Evolutionary conservation across 139 green algal species (phyloP).

Genomic region (Picochlorum sp.): DNA sequence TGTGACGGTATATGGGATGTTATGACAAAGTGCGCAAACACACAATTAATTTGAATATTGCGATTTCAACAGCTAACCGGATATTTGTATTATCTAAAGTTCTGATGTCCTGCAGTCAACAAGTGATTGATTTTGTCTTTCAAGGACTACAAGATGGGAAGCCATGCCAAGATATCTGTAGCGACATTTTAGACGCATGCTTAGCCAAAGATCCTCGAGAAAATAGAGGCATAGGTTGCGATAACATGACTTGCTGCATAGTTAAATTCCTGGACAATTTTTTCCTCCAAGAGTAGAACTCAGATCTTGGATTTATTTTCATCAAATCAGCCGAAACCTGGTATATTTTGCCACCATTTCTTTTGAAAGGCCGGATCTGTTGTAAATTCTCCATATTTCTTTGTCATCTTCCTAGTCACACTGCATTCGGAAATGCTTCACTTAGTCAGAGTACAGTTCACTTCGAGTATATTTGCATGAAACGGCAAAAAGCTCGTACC

Average conservation of each 20-base stretch:
- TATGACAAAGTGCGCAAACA: too few relatives aligned
- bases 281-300: background rate
- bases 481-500: background rate
- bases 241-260: conserved; percentile 80
- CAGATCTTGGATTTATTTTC: background rate
- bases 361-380: conserved; percentile 6
- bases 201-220: conserved; percentile 72
- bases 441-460: background rate
- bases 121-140: conserved; percentile 76
- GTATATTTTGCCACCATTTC: conserved; percentile 11
- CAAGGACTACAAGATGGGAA: conserved; percentile 38
- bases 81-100: too few relatives aligned
- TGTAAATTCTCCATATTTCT: conserved; percentile 23
- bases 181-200: conserved; percentile 76
- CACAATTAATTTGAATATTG: too few relatives aligned
- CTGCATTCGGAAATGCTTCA: background rate
- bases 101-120: too few relatives aligned
- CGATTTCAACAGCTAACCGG: too few relatives aligned
- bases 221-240: conserved; percentile 76
- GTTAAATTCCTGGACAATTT: conserved; percentile 23
- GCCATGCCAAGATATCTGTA: conserved; percentile 34
- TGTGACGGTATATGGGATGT: conserved; percentile 93
- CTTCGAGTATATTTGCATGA: background rate
- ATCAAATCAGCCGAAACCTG: conserved; percentile 1
- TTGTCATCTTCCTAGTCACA: conserved; percentile 18